Base-by-base conservation (phyloP, 2,329 filamentous ascomycete genomes). In the Didymosphaeria variabile region DNA sequence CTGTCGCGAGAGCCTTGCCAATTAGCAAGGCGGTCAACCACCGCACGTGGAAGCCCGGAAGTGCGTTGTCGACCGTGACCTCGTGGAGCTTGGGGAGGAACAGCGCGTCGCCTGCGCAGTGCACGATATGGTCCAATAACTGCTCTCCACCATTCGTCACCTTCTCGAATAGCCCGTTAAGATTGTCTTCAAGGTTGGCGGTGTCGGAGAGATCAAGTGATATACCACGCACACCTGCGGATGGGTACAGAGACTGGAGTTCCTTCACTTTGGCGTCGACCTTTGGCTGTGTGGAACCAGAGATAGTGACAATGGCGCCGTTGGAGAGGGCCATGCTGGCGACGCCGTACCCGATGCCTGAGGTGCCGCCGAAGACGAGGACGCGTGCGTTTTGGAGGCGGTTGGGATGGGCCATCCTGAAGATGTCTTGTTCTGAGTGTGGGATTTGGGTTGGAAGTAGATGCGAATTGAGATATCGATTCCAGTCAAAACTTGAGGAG, bases 301-400 rank as follows among this genome's bases (percentile, higher is more conserved):
- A 86, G 67, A 91, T 84, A 49, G 81, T 84, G 13, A 91, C 85
- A 17, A 69, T 73, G 34, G 85, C 85, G 36, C 86, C 86, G 55
- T 84, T 79, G 44, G 85, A 85, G 40, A 90, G 73, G 3, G 81
- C 78, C 21, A 84, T 84, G 78, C 87, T 83, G 49, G 89, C 88
- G 6, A 89, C 84, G 57, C 80, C 83, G 64, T 83, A 87, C 34
- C 89, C 89, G 42, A 91, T 89, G 50, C 89, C 89, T 44, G 86
- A 84, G 0, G 87, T 86, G 40, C 88, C 90, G 42, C 89, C 89
- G 57, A 91, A 82, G 71, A 91, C 76, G 40, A 91, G 83, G 68
- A 90, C 78, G 63, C 79, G 81, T 32, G 78, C 69, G 64, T 78
- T 77, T 49, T 77, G 68, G 51, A 87, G 82, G 70, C 84, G 85